Evolutionary conservation across 2,329 filamentous ascomycete genomes (phyloP), one percentile per base, ranked within the genome.

Genomic region (Hirsutella thompsonii): DNA sequence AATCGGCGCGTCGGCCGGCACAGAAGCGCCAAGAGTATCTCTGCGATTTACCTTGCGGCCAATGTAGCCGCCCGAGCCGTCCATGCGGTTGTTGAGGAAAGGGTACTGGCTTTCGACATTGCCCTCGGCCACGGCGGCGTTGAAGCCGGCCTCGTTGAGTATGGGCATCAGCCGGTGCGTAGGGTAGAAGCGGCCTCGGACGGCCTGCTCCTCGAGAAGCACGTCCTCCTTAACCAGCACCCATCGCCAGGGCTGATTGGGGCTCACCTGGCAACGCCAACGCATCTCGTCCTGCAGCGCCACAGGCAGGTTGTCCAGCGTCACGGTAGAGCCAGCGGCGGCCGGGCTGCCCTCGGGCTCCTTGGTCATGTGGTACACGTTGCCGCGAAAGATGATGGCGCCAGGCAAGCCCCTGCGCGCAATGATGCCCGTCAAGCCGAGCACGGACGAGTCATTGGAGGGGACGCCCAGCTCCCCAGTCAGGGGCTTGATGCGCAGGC

Each of bases 151-250:
- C 9, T 60, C 58, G 33, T 70, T 61, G 40, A 76, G 57, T 41
- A 75, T 64, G 14, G 64, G 63, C 55, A 74, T 68, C 29, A 78
- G 60, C 43, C 65, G 62, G 43, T 66, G 57, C n/a, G 69, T 70
- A 14, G 73, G 68, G 56, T 78, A 77, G 57, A 76, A 76, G n/a
- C 74, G 63, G 39, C 74, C 74, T 43, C 64, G 62, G 39, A 77
- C 62, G 19, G 62, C 60, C 13, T 53, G 51, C 49, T 75, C 72
- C 45, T 67, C 63, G 18, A 73, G 52, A 36, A 63, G 58, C n/a
- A 59, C 55, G 47, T 68, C 66, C 44, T 70, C 67, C 46, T 60
- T 60, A 21, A 67, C 58, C 34, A 71, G 52, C 3, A 54, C 51
- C 51, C 60, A 64, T 51, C 49, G 61, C 61, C 47, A 66, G 50